Evolutionary conservation across 192 early-diverging fungal genomes (phyloP).

Genomic region (Coemansia sp.): DNA sequence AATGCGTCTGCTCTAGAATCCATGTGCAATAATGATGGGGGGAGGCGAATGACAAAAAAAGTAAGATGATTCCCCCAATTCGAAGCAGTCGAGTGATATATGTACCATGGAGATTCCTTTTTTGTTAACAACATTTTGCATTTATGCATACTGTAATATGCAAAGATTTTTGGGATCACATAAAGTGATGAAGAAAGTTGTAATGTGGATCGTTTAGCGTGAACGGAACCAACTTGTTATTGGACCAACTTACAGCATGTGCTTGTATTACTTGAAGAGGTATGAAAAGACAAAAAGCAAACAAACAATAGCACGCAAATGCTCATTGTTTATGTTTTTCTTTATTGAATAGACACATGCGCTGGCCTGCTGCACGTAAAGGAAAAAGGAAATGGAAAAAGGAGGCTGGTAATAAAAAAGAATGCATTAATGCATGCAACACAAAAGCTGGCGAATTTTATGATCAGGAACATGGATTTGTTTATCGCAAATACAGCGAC

Average conservation of each 20-base stretch:
- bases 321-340: conserved; percentile 12
- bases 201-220: not conserved
- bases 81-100: not conserved
- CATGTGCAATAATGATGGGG: not conserved
- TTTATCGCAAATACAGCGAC: not conserved
- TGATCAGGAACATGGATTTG: not conserved
- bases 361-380: not conserved
- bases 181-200: not conserved
- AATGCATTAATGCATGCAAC: conserved; percentile 6
- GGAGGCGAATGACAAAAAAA: not conserved
- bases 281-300: not conserved
- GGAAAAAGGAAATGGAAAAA: not conserved
- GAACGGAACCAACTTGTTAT: not conserved
- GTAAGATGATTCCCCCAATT: not conserved
- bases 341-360: conserved; percentile 2
- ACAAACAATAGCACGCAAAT: not conserved
- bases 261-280: not conserved
- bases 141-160: not conserved
- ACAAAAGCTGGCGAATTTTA: conserved; percentile 3
- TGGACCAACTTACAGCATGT: conserved; percentile 2
- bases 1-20: too few relatives aligned
- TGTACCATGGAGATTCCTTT: not conserved
- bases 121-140: not conserved
- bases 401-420: conserved; percentile 8
- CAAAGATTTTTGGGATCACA: too few relatives aligned